Evolutionary conservation across 2,329 filamentous ascomycete genomes (phyloP), one percentile per base, ranked within the genome.

Genomic region (Trichophyton equinum): DNA sequence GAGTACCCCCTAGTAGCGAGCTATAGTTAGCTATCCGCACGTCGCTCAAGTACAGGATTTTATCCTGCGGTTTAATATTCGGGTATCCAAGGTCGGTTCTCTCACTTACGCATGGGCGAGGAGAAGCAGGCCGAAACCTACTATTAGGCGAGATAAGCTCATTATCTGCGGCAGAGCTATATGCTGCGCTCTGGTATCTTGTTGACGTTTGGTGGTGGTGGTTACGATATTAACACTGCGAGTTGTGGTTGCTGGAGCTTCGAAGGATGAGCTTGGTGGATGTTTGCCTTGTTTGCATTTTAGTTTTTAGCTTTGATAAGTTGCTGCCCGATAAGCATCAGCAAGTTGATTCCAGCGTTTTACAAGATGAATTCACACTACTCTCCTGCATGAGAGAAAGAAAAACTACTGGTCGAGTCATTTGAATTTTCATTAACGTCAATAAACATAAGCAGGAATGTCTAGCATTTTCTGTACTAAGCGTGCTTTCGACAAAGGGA

Each of bases 1-100:
- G 94, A 99, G 76, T 97, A 99, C 76, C 91, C 95, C 65, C 94
- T 99, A 71, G 60, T 40, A 27, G n/a, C 33, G 18, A n/a, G 7
- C 11, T n/a, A 15, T 9, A 5, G 40, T 44, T 44, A 44, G 40
- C 40, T 44, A n/a, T 44, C 40, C 6, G 15, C 15, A 3, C 2
- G 1, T 20, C n/a, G 40, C n/a, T 18, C 7, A 15, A n/a, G 15
- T 3, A 44, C n/a, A 30, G n/a, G 40, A 13, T 44, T 44, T 18
- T 44, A n/a, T 44, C n/a, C 7, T n/a, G 40, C n/a, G 40, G 40
- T 44, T 30, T 11, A 38, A 38, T 36, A 38, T 38, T 18, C 1
- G n/a, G 40, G 15, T n/a, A n/a, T 15, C 15, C 5, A n/a, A 6
- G 7, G 40, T 7, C n/a, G 40, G 40, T 18, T n/a, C n/a, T 44